These are phyloP conservation scores for Yarrowia sp. DNA, from an alignment of 805 yeast species.

Conservation along the genomic window DNA sequence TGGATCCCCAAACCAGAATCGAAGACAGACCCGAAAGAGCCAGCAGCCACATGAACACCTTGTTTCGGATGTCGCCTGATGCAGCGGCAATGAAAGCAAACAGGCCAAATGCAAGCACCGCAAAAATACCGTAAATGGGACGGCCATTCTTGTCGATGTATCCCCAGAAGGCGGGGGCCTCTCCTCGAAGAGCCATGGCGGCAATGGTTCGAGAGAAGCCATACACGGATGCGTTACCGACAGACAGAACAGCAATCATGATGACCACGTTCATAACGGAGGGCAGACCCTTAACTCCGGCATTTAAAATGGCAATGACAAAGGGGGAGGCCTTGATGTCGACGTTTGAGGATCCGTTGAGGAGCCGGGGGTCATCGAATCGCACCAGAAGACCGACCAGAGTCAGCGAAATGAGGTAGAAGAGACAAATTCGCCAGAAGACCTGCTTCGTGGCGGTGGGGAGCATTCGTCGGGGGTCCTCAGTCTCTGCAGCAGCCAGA, in stretches of 20 bases:
- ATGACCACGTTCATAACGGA: constrained; percentile 66
- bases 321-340: constrained; percentile 73
- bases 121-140: constrained; percentile 55
- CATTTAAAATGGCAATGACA: constrained; percentile 63
- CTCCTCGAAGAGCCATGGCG: constrained; percentile 61
- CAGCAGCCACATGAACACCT: constrained; percentile 61
- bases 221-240: constrained; percentile 69
- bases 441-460: constrained; percentile 71
- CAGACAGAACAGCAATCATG: constrained; percentile 62
- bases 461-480: constrained; percentile 56
- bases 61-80: constrained; percentile 43
- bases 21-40: constrained; percentile 63
- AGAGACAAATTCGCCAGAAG: constrained; percentile 66
- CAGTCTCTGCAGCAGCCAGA: constrained; percentile 65
- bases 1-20: constrained; percentile 61
- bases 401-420: constrained; percentile 54
- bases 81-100: constrained; percentile 58
- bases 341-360: constrained; percentile 47
- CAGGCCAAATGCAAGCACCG: constrained; percentile 53
- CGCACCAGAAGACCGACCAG: constrained; percentile 64
- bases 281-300: constrained; percentile 63
- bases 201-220: constrained; percentile 65
- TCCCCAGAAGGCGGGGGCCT: constrained; percentile 55
- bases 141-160: constrained; percentile 66
- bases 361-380: constrained; percentile 46